These are phyloP conservation scores for Agastache rugosa DNA, from an alignment of 257 asterid species.

Conservation along the genomic window DNA sequence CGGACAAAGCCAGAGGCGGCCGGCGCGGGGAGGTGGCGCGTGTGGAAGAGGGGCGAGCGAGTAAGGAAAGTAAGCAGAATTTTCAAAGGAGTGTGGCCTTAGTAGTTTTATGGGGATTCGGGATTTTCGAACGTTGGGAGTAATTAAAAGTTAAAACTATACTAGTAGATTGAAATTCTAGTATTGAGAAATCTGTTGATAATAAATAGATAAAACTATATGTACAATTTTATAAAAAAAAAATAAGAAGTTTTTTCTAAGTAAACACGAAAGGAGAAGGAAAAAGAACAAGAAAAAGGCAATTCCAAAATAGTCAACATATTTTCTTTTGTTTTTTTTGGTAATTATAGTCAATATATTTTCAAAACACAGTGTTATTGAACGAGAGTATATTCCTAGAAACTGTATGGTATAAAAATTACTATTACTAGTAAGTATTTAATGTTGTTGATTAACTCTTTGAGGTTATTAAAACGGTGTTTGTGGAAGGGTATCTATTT, in stretches of 20 bases:
- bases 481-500: not conserved
- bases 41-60: slow-evolving; percentile 36
- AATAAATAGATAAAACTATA: not conserved
- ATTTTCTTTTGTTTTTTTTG: no score
- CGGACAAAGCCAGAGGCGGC: not conserved
- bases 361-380: not conserved
- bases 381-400: not conserved
- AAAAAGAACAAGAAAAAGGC: not conserved
- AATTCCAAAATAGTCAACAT: not conserved
- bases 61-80: slow-evolving; percentile 34
- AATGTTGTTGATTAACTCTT: not conserved
- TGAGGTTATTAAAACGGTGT: not conserved
- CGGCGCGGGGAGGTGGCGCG: slow-evolving; percentile 64
- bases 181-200: slow-evolving; percentile 9
- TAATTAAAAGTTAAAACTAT: not conserved
- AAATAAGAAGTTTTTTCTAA: not conserved
- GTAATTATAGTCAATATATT: not conserved
- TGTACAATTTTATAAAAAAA: not conserved
- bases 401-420: not conserved
- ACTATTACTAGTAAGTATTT: no score
- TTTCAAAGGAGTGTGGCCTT: slow-evolving; percentile 35
- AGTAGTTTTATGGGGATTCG: slow-evolving; percentile 29
- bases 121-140: slow-evolving; percentile 42
- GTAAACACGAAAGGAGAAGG: not conserved
- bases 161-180: not conserved